These are phyloP conservation scores for Phytophthora tubulina DNA, from an alignment of 352 stramenopile genomes.

Conservation along the genomic window DNA sequence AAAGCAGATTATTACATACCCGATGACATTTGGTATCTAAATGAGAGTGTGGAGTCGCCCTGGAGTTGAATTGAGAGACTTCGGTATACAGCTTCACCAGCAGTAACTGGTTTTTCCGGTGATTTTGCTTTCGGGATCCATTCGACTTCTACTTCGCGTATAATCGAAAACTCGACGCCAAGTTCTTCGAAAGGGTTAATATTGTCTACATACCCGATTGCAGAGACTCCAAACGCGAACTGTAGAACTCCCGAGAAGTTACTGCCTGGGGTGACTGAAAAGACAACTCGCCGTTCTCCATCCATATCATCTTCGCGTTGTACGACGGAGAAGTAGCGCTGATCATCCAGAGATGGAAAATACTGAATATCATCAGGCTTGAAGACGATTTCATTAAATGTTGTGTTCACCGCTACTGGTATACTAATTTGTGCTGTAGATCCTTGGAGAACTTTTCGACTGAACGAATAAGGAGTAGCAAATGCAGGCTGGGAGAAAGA, in stretches of 20 bases:
- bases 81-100: constrained; percentile 37
- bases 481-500: constrained; percentile 19
- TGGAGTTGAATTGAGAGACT: constrained; percentile 35
- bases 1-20: constrained; percentile 25
- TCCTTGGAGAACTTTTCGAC: constrained; percentile 31
- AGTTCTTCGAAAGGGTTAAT: constrained; percentile 26
- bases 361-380: constrained; percentile 17
- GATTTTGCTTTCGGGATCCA: constrained; percentile 33
- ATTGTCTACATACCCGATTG: constrained; percentile 11
- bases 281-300: constrained; percentile 21
- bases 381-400: constrained; percentile 17
- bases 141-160: constrained; percentile 40
- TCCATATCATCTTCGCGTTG: constrained; percentile 17
- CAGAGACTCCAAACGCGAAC: constrained; percentile 31
- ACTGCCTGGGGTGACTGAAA: constrained; percentile 29
- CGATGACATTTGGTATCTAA: constrained; percentile 49
- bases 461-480: constrained; percentile 28
- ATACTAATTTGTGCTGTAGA: constrained; percentile 28
- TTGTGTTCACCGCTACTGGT: constrained; percentile 27
- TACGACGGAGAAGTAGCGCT: constrained; percentile 23
- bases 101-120: neutral
- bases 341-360: constrained; percentile 8
- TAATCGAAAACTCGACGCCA: constrained; percentile 8
- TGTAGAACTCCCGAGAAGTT: constrained; percentile 35
- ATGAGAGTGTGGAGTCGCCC: constrained; percentile 39